Evolutionary conservation across 2,329 filamentous ascomycete species (phyloP).

Genomic region (Sporothrix brasiliensis): DNA sequence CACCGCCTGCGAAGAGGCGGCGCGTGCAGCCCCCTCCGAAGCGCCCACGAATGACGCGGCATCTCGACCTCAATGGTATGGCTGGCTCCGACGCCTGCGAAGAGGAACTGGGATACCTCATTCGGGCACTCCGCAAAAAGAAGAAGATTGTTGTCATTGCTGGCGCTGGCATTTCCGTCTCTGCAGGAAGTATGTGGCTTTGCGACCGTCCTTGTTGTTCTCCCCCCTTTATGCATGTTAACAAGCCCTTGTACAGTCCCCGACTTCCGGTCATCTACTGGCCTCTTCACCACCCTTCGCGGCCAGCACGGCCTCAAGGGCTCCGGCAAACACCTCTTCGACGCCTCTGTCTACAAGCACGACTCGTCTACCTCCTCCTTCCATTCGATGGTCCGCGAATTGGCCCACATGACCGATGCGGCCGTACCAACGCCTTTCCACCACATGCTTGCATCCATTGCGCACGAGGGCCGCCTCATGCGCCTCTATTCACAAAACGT

Average conservation of each 20-base stretch:
- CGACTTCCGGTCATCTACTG: constrained; percentile 90
- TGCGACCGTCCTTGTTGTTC: too few species aligned
- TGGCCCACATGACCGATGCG: constrained; percentile 75
- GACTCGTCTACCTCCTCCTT: constrained; percentile 86
- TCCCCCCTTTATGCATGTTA: not conserved
- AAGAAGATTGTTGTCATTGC: constrained; percentile 97
- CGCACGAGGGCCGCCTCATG: constrained; percentile 81
- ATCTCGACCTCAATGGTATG: constrained; percentile 67
- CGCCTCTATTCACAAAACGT: constrained; percentile 97
- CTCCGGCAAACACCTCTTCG: constrained; percentile 93
- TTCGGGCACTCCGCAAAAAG: constrained; percentile 78
- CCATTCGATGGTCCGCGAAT: constrained; percentile 91
- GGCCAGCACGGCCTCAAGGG: constrained; percentile 88
- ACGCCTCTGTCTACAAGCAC: constrained; percentile 96
- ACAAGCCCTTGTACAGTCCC: constrained; percentile 62
- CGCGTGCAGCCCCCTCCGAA: constrained; percentile 61
- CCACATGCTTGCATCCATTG: constrained; percentile 86
- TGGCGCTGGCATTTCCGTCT: constrained; percentile 94
- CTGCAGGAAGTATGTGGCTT: constrained; percentile 72
- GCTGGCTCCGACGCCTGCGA: constrained; percentile 53
- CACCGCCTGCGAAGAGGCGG: constrained; percentile 74
- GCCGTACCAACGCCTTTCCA: constrained; percentile 88
- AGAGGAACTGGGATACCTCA: constrained; percentile 69
- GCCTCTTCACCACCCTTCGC: constrained; percentile 83
- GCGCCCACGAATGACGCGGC: constrained; percentile 69